phyloP scores from a whole-genome alignment of 108 stramenopile genomes.

The Craspedostauros australis region DNA sequence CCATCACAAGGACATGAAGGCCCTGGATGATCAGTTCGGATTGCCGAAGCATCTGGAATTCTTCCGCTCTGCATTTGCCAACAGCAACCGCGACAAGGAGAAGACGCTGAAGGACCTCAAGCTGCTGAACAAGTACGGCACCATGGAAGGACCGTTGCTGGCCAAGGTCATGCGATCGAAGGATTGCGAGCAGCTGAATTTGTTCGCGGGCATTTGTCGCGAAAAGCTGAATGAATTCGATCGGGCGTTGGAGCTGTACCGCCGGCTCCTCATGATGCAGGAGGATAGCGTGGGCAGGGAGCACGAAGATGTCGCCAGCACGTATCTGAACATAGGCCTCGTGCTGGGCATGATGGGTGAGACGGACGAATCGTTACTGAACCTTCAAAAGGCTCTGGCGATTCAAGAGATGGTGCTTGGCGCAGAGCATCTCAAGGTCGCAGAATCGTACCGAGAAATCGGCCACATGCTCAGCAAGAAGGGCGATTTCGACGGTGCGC shows the following conservation, averaged over 20 bases:
- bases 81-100: constrained; percentile 18
- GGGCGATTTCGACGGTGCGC: constrained; percentile 28
- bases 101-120: constrained; percentile 22
- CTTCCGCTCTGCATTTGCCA: constrained; percentile 25
- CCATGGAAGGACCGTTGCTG: constrained; percentile 20
- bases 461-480: constrained; percentile 22
- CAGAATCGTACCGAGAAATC: constrained; percentile 18
- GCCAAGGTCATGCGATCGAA: constrained; percentile 21
- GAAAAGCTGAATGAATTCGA: constrained; percentile 27
- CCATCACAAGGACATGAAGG: constrained; percentile 27
- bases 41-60: constrained; percentile 31
- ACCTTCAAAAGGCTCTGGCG: constrained; percentile 19
- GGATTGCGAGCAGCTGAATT: constrained; percentile 23
- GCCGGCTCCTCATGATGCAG: constrained; percentile 19
- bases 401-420: constrained; percentile 24
- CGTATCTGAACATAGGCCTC: constrained; percentile 18
- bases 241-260: constrained; percentile 22
- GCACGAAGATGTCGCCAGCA: constrained; percentile 16
- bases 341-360: constrained; percentile 19
- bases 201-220: constrained; percentile 23
- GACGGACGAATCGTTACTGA: constrained; percentile 13
- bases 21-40: constrained; percentile 21
- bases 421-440: constrained; percentile 14
- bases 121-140: constrained; percentile 23
- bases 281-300: constrained; percentile 6